Percentiles rank a stretch among this genome's conserved stretches.
phyloP scores from a whole-genome alignment of 2,329 filamentous ascomycete genomes.

The Talaromyces amestolkiae region DNA sequence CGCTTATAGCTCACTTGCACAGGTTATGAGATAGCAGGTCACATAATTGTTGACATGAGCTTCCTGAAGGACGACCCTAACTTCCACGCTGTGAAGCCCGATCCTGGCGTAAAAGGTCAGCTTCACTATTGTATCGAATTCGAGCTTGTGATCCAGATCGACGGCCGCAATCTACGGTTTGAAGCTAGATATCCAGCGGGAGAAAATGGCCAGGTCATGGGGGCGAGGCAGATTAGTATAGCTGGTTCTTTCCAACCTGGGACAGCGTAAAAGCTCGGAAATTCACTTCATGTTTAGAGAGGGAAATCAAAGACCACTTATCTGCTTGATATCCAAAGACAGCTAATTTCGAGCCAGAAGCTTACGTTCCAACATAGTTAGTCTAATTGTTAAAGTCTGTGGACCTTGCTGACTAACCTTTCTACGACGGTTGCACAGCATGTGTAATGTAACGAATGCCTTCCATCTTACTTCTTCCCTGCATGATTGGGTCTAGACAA shows the following conservation, averaged over 20 bases:
- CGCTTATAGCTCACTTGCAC: no score
- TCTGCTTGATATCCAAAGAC: neutral
- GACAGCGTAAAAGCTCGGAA: neutral
- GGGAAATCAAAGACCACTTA: neutral
- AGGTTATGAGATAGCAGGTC: slow-evolving; percentile 26
- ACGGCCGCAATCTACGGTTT: slow-evolving; percentile 28
- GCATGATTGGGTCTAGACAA: no score
- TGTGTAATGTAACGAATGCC: no score
- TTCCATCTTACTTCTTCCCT: no score
- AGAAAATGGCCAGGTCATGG: neutral
- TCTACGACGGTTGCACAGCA: no score
- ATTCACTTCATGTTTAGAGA: neutral
- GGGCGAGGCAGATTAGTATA: slow-evolving; percentile 8
- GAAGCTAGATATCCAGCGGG: slow-evolving; percentile 21
- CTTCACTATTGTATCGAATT: slow-evolving; percentile 26
- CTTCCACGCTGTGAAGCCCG: slow-evolving; percentile 20
- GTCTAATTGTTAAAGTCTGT: no score
- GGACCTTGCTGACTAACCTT: no score
- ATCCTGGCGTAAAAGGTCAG: slow-evolving; percentile 15
- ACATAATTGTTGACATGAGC: slow-evolving; percentile 30
- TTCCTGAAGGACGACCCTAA: slow-evolving; percentile 24
- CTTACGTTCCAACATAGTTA: neutral
- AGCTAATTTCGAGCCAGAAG: neutral
- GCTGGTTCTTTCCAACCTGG: slow-evolving; percentile 10
- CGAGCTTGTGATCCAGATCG: slow-evolving; percentile 27